Percentiles rank a stretch among this genome's conserved stretches.
Conservation (phyloP, 306 rosid genomes). For the Sicyos edulis region DNA sequence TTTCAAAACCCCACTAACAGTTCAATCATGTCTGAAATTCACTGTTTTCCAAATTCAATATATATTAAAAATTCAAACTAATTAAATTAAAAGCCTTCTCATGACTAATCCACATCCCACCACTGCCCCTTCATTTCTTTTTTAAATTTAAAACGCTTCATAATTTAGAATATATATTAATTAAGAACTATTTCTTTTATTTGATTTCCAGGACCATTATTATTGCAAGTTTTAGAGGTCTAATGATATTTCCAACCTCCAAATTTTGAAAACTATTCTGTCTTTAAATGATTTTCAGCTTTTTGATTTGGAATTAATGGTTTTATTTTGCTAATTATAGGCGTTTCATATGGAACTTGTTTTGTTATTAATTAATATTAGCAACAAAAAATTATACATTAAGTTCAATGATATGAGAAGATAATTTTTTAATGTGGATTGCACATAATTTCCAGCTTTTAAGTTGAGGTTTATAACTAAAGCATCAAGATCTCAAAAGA, state of each 20-base stretch:
- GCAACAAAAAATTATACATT: too few relatives aligned
- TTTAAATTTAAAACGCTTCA: neutral
- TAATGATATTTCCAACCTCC: too few relatives aligned
- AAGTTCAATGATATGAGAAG: too few relatives aligned
- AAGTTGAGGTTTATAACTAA: too few relatives aligned
- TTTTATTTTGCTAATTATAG: neutral
- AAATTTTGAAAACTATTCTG: neutral
- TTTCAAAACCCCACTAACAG: slow-evolving; percentile 15
- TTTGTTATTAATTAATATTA: neutral
- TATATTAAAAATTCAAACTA: neutral
- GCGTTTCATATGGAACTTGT: neutral
- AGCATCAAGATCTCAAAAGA: too few relatives aligned
- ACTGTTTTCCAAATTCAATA: slow-evolving; percentile 10
- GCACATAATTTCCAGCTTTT: too few relatives aligned
- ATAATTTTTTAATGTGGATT: too few relatives aligned
- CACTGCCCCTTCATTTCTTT: neutral
- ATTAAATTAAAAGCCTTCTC: neutral
- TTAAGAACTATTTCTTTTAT: too few relatives aligned
- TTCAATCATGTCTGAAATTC: slow-evolving; percentile 15
- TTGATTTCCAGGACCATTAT: neutral
- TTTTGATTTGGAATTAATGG: neutral
- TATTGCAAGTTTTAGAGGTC: neutral
- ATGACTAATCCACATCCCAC: neutral
- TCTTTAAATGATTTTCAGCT: neutral
- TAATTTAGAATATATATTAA: too few relatives aligned